Evolutionary conservation across 768 basidiomycete genomes (phyloP).

Genomic region (Termitomyces sp.): DNA sequence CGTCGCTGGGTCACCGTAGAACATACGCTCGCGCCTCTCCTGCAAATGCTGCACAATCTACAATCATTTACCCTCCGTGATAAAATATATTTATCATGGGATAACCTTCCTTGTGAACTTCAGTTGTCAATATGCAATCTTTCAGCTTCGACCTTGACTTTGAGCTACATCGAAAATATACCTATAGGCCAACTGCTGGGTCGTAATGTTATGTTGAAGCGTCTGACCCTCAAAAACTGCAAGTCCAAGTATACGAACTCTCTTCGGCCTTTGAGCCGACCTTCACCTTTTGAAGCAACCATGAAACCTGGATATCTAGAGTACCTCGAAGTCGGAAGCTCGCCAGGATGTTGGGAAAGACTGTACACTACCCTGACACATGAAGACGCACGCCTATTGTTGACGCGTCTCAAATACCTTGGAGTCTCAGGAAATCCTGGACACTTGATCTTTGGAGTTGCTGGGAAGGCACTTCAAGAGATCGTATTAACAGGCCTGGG

Average conservation of each 20-base stretch:
- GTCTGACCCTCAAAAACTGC: neutral
- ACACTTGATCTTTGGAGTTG: neutral
- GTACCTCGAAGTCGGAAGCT: neutral
- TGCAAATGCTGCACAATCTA: slow-evolving; percentile 8
- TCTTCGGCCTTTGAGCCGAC: neutral
- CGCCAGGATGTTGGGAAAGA: neutral
- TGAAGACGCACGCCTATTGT: neutral
- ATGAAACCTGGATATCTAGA: slow-evolving; percentile 1
- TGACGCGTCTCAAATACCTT: neutral
- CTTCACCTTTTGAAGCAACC: neutral
- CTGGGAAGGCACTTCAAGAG: neutral
- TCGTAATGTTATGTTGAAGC: neutral
- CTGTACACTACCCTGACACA: neutral
- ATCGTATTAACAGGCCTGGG: neutral
- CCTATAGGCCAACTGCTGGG: slow-evolving; percentile 4
- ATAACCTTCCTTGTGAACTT: neutral
- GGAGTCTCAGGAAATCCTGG: neutral
- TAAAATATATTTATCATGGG: neutral
- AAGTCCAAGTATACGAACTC: neutral
- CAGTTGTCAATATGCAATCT: slow-evolving; percentile 1
- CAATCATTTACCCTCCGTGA: slow-evolving; percentile 6
- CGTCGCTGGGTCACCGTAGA: slow-evolving; percentile 13
- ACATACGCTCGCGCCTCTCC: slow-evolving; percentile 10
- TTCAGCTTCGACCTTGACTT: slow-evolving; percentile 1
- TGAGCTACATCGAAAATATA: neutral